Evolutionary conservation across 2,329 filamentous ascomycete genomes (phyloP).

Genomic region (Penicillium sp.): DNA sequence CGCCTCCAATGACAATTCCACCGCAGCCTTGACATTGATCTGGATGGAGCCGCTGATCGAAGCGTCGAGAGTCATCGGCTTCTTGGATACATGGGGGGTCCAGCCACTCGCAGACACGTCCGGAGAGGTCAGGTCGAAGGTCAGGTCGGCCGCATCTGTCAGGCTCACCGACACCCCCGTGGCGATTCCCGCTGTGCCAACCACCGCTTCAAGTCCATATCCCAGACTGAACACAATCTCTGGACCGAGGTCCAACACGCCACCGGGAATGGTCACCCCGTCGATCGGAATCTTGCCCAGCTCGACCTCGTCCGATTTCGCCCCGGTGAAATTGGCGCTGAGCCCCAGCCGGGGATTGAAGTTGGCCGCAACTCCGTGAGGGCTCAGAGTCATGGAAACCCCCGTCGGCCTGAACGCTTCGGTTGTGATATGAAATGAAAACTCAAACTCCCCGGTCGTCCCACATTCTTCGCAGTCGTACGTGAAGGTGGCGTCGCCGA

Average conservation of each 20-base stretch:
- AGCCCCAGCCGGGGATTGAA: conserved; percentile 19
- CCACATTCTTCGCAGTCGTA: conserved; percentile 17
- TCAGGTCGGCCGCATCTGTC: conserved; percentile 20
- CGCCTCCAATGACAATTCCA: conserved; percentile 11
- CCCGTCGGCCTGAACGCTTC: conserved; percentile 9
- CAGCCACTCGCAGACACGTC: conserved; percentile 17
- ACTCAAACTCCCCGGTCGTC: conserved; percentile 22
- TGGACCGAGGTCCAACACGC: conserved; percentile 20
- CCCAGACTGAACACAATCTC: conserved; percentile 20
- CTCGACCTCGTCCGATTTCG: conserved; percentile 12
- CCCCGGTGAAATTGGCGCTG: conserved; percentile 17
- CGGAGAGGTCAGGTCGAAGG: conserved; percentile 18
- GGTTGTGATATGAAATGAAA: conserved; percentile 20
- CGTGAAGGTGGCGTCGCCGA: conserved; percentile 7
- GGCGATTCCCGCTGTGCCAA: conserved; percentile 19
- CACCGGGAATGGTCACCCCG: conserved; percentile 20
- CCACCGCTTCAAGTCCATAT: conserved; percentile 17
- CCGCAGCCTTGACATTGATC: conserved; percentile 15
- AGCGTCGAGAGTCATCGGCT: conserved; percentile 16
- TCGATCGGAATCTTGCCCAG: conserved; percentile 22
- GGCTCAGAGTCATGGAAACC: conserved; percentile 14
- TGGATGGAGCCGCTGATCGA: conserved; percentile 13
- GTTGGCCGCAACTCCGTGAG: conserved; percentile 15
- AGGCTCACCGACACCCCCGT: conserved; percentile 19
- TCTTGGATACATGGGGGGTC: conserved; percentile 12